phyloP scores from a whole-genome alignment of 139 green algal genomes.

The Pleodorina starrii region DNA sequence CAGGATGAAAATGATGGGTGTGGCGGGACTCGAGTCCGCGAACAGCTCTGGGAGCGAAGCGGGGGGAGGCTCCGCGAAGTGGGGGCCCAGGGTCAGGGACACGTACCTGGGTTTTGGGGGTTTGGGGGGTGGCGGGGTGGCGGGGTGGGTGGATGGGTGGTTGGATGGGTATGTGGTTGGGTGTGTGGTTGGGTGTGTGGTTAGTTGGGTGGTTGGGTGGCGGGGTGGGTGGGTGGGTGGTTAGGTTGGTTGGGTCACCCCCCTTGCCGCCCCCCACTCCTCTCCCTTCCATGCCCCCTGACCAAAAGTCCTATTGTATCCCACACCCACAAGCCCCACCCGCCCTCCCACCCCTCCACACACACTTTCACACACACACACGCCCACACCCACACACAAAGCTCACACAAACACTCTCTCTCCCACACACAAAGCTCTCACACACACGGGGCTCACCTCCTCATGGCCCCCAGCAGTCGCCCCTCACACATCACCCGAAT shows the following conservation, averaged over 20 bases:
- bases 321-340: no score
- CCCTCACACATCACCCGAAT: constrained; percentile 61
- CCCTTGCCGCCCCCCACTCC: no score
- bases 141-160: neutral
- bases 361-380: neutral
- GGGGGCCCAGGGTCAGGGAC: constrained; percentile 62
- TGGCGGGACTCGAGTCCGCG: constrained; percentile 73
- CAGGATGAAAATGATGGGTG: constrained; percentile 87
- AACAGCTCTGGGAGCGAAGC: constrained; percentile 77
- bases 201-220: neutral
- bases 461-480: constrained; percentile 49
- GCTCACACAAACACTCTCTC: neutral
- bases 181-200: no score
- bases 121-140: neutral
- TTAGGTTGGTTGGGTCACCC: no score
- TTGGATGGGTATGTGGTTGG: neutral
- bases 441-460: constrained; percentile 11
- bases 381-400: neutral
- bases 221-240: neutral
- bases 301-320: no score
- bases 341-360: neutral
- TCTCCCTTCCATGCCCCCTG: no score
- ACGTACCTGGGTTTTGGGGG: constrained; percentile 53
- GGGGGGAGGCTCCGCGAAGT: constrained; percentile 74
- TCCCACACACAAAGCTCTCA: neutral